Base-by-base conservation (phyloP, 192 early-diverging fungal species). In the Gorgonomyces haynaldii region DNA sequence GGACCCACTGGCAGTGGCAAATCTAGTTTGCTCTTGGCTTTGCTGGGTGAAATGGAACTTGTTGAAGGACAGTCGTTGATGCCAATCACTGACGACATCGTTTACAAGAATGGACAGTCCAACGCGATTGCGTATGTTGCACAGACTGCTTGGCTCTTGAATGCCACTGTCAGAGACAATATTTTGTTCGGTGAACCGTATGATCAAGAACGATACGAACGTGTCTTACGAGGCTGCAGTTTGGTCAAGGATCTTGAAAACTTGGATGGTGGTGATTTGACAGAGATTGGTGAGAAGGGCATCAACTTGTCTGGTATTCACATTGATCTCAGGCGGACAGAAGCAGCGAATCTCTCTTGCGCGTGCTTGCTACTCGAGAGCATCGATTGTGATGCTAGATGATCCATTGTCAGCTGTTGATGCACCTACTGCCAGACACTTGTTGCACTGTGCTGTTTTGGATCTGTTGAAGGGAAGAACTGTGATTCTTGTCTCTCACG, bases 401-500 rank as follows among this genome's bases (percentile, higher is more conserved):
- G 89, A 92, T 61, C 87, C 85, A 57, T 67, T 94, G 39, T 84
- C 81, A 20, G 88, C 91, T 12, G 88, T 91, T 0, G 89, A 94
- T 52, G 72, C 82, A 1, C 86, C 85, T 42, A 88, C 86, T 1
- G 85, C 75, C 24, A 79, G 80, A 42, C 81, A 86, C 45, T 65
- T 91, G 16, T 72, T 82, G 31, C 65, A 72, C 15, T 52, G 75
- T 32, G 86, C 85, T 45, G 51, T 90, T 45, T 58, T 66, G 12
- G 78, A 78, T 16, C 62, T 87, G 45, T 68, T 93, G 69, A 44
- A 52, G 1, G 67, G 77, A n/a, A 68, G 85, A 6, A 93, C 89
- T 0, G 58, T 74, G 1, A 58, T 93, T 10, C 61, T 93, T 38
- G 89, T 89, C 4, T 89, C 86, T 0, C 86, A 93, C 57, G 56